These are phyloP conservation scores for Pseudohyphozyma bogoriensis DNA, from an alignment of 768 basidiomycete genomes.

Conservation along the genomic window DNA sequence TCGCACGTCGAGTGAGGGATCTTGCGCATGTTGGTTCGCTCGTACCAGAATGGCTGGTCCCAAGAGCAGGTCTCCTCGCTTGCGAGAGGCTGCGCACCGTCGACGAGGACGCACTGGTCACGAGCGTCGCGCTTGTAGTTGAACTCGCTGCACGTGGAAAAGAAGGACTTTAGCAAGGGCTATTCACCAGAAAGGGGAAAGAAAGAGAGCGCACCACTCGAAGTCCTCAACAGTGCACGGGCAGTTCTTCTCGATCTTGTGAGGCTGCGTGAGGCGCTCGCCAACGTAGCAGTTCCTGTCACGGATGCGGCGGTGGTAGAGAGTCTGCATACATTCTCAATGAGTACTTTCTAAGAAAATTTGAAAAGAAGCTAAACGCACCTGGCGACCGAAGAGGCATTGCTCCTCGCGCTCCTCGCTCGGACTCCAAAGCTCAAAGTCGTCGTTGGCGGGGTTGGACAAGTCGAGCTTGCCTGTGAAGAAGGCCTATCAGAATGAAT, in stretches of 20 bases:
- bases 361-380: slow-evolving; percentile 34
- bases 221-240: slow-evolving; percentile 66
- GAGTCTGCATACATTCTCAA: slow-evolving; percentile 46
- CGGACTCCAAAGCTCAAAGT: slow-evolving; percentile 96
- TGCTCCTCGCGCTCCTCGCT: slow-evolving; percentile 74
- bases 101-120: slow-evolving; percentile 66
- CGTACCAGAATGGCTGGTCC: slow-evolving; percentile 78
- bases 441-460: slow-evolving; percentile 61
- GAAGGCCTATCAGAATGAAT: no score
- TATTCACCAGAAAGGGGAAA: not conserved
- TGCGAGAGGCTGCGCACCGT: slow-evolving; percentile 53
- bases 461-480: slow-evolving; percentile 52
- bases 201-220: slow-evolving; percentile 62
- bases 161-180: not conserved
- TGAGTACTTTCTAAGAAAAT: not conserved
- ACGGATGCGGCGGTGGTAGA: slow-evolving; percentile 81
- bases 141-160: slow-evolving; percentile 63
- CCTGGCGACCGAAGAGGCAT: slow-evolving; percentile 88
- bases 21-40: slow-evolving; percentile 79
- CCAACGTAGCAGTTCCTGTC: slow-evolving; percentile 77
- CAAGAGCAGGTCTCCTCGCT: slow-evolving; percentile 51
- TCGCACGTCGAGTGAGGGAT: slow-evolving; percentile 81
- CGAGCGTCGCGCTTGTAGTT: slow-evolving; percentile 63
- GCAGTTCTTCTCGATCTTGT: slow-evolving; percentile 58
- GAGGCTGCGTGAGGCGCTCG: slow-evolving; percentile 48